Base-by-base conservation (phyloP, 192 early-diverging fungal genomes). In the Coemansia sp. region DNA sequence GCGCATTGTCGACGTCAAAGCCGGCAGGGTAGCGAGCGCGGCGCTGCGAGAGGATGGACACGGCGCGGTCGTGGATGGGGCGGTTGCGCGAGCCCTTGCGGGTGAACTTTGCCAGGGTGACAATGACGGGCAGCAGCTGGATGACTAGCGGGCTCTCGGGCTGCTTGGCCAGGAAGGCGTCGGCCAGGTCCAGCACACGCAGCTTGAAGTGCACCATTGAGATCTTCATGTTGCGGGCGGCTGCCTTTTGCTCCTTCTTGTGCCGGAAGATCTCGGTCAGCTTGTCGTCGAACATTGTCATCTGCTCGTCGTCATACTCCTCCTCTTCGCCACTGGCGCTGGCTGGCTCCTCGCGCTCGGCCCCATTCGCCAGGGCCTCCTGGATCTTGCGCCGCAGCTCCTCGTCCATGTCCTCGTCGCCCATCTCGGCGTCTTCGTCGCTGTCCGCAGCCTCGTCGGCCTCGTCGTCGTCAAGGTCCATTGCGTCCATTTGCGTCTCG, bases 221-320 rank as follows among this genome's bases (percentile, higher is more conserved):
- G 45, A 87, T 74, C 59, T 92, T 87, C 23, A 83, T 60, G 39
- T 90, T 86, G 80, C 89, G 90, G 51, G 84, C 81, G n/a, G 82
- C 85, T 7, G 51, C 56, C 77, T 91, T 92, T 33, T 81, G 68
- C 43, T 83, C 66, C 77, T 90, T 89, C 62, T 82, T 80, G 47
- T 92, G 81, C 29, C 71, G 75, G 66, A 98, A 98, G 42, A 98
- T 91, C 56, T 94, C 94, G 7, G 85, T 84, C 36, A 98, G 70
- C 64, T 98, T 95, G 34, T 83, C 82, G 64, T 98, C 94, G 71
- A 91, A 95, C 17, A 76, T 81, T 51, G 76, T 81, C 91, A 93
- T 93, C 56, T 88, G 78, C 44, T 93, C 89, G 51, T 93, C 91
- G 44, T 82, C 82, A 43, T 84, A 68, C 17, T 74, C 81, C 32